These are phyloP conservation scores for Pichia sp. DNA, from an alignment of 1,139 yeast species.

Conservation along the genomic window DNA sequence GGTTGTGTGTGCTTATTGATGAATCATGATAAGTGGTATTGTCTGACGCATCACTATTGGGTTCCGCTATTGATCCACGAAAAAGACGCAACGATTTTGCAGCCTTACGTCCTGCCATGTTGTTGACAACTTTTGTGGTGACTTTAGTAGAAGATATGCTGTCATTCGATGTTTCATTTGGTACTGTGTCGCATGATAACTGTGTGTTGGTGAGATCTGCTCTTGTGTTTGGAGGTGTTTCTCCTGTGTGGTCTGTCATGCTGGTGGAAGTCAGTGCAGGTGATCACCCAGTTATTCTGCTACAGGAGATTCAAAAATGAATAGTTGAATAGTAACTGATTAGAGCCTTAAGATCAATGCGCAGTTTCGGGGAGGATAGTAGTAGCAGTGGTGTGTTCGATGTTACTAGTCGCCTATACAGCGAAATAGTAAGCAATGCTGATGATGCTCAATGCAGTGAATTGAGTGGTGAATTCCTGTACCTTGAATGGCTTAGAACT, in stretches of 20 bases:
- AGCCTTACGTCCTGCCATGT: constrained; percentile 37
- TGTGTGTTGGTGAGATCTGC: not conserved
- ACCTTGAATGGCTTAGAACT: too few species aligned
- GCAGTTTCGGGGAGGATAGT: too few species aligned
- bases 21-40: not conserved
- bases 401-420: too few species aligned
- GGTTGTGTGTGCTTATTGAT: not conserved
- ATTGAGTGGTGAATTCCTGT: too few species aligned
- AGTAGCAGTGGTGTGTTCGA: too few species aligned
- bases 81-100: constrained; percentile 37
- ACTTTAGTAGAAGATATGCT: constrained; percentile 12
- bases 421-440: too few species aligned
- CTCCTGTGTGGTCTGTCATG: not conserved
- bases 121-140: constrained; percentile 15
- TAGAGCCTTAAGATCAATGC: too few species aligned
- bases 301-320: too few species aligned
- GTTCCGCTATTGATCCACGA: constrained; percentile 18
- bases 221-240: not conserved
- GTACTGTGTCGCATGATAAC: not conserved
- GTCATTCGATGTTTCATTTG: not conserved
- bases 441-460: too few species aligned
- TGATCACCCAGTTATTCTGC: too few species aligned
- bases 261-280: too few species aligned
- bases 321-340: too few species aligned
- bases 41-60: not conserved